Percentiles rank a stretch among this genome's conserved stretches.
Evolutionary conservation across 805 yeast species (phyloP).

Genomic region (Starmerella stellata): DNA sequence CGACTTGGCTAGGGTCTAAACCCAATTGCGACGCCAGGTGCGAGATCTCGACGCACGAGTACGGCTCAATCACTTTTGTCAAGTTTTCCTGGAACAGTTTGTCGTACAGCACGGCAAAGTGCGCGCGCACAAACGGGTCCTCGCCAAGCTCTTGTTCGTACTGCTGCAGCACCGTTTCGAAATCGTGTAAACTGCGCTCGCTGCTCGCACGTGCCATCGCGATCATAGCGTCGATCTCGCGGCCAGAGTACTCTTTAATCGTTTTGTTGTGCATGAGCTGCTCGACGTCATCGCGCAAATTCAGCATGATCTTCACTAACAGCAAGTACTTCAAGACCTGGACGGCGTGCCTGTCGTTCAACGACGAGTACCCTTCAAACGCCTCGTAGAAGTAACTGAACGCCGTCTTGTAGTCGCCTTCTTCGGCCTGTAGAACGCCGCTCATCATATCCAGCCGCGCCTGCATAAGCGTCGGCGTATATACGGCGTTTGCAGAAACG

Average conservation of each 20-base stretch:
- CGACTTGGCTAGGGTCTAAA: slow-evolving; percentile 70
- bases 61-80: slow-evolving; percentile 88
- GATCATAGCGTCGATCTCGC: slow-evolving; percentile 88
- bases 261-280: slow-evolving; percentile 58
- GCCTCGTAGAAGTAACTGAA: slow-evolving; percentile 89
- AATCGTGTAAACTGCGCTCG: slow-evolving; percentile 76
- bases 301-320: slow-evolving; percentile 81
- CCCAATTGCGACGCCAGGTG: slow-evolving; percentile 81
- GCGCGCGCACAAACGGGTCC: slow-evolving; percentile 78
- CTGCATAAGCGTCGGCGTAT: slow-evolving; percentile 82
- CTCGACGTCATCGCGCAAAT: slow-evolving; percentile 68
- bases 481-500: slow-evolving; percentile 92
- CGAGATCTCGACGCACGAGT: slow-evolving; percentile 81
- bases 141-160: slow-evolving; percentile 57
- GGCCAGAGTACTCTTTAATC: slow-evolving; percentile 55
- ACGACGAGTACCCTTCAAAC: slow-evolving; percentile 72
- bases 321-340: slow-evolving; percentile 82
- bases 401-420: slow-evolving; percentile 89
- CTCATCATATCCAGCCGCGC: slow-evolving; percentile 91
- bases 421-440: slow-evolving; percentile 91
- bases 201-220: slow-evolving; percentile 80
- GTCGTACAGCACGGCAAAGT: slow-evolving; percentile 82
- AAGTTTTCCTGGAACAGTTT: slow-evolving; percentile 82
- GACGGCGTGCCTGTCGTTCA: slow-evolving; percentile 35
- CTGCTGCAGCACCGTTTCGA: slow-evolving; percentile 60